These are phyloP conservation scores for Suhomyces maxii DNA, from an alignment of 1,139 yeast genomes.

Conservation along the genomic window DNA sequence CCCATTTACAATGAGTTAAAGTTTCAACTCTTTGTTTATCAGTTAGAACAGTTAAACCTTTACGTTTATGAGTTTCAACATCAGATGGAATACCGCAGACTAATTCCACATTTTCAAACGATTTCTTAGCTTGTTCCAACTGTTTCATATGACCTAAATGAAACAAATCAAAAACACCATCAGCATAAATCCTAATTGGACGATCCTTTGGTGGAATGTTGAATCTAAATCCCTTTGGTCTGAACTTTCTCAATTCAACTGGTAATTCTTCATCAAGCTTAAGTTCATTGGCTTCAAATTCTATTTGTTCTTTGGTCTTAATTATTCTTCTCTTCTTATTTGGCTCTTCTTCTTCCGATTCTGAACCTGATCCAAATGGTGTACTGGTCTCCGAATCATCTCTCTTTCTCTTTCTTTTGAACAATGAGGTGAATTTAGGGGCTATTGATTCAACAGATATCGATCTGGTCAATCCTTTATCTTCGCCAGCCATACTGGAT, in stretches of 20 bases:
- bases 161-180: slow-evolving; percentile 94
- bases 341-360: slow-evolving; percentile 16
- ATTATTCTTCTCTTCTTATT: slow-evolving; percentile 11
- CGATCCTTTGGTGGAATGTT: slow-evolving; percentile 84
- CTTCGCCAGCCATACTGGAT: slow-evolving; percentile 5
- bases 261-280: slow-evolving; percentile 62
- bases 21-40: slow-evolving; percentile 90
- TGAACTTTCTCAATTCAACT: slow-evolving; percentile 60
- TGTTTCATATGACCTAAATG: slow-evolving; percentile 98
- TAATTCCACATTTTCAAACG: slow-evolving; percentile 79
- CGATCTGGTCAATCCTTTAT: slow-evolving; percentile 20
- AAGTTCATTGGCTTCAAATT: slow-evolving; percentile 51
- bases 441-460: slow-evolving; percentile 46
- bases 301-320: slow-evolving; percentile 33
- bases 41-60: slow-evolving; percentile 87
- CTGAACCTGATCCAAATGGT: slow-evolving; percentile 14
- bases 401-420: slow-evolving; percentile 37
- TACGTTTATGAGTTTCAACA: slow-evolving; percentile 83
- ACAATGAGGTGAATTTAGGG: slow-evolving; percentile 40
- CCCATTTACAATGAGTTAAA: slow-evolving; percentile 90
- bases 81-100: slow-evolving; percentile 94
- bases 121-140: slow-evolving; percentile 86
- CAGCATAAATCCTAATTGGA: slow-evolving; percentile 91
- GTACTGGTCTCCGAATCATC: slow-evolving; percentile 13
- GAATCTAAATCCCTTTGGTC: slow-evolving; percentile 70